Evolutionary conservation across 768 basidiomycete genomes (phyloP).

Genomic region (Gloeopeniophorella convolvens): DNA sequence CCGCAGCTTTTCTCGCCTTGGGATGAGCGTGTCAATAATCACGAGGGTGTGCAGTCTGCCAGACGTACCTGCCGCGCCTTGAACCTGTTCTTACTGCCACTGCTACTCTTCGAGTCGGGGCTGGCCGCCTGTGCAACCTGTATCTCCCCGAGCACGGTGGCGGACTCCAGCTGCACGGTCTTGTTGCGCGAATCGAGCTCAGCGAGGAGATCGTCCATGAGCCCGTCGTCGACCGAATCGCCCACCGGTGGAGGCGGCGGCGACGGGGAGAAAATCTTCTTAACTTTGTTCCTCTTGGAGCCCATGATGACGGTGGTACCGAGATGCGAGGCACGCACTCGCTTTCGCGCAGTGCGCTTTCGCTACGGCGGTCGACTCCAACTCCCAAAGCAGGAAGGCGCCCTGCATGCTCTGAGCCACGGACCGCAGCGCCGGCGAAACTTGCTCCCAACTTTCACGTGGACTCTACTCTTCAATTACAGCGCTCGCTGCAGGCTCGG

Average conservation of each 20-base stretch:
- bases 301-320: slow-evolving; percentile 33
- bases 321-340: no score
- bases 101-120: slow-evolving; percentile 42
- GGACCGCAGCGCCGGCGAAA: no score
- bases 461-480: no score
- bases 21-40: slow-evolving; percentile 14
- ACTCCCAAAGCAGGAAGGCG: no score
- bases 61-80: slow-evolving; percentile 60
- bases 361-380: no score
- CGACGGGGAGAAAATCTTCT: slow-evolving; percentile 36
- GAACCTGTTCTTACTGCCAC: slow-evolving; percentile 57
- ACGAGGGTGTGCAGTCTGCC: background rate
- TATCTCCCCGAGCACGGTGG: slow-evolving; percentile 43
- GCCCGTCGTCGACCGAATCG: slow-evolving; percentile 42
- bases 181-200: slow-evolving; percentile 65
- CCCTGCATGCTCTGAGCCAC: no score
- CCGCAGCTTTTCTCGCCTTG: slow-evolving; percentile 69
- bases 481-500: no score
- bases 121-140: background rate
- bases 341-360: no score
- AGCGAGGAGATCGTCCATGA: slow-evolving; percentile 70
- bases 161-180: slow-evolving; percentile 43
- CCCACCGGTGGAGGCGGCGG: slow-evolving; percentile 19
- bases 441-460: no score
- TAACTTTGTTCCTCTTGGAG: slow-evolving; percentile 52